Evolutionary conservation across 208 protist species (phyloP), one percentile per base, ranked within the genome.

Genomic region (Crithidia expoeki): DNA sequence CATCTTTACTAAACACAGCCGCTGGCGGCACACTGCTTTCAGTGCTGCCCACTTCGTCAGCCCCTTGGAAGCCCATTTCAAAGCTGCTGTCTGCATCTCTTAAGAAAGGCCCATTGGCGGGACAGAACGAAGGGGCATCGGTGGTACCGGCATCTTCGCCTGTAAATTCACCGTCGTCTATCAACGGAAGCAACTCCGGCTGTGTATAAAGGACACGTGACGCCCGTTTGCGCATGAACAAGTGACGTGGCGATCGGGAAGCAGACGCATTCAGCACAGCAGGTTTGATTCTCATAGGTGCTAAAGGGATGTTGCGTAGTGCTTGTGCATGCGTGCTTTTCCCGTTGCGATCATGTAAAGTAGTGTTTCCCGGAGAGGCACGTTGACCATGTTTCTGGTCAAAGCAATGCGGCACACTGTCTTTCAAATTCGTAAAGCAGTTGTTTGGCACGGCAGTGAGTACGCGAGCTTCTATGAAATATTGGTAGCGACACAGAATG

Each of bases 401-500:
- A 14, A 5, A 12, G 42, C n/a, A 17, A 4, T 47, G 14, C 16
- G 42, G 3, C 42, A 17, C 2, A 4, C 47, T 52, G 47, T 16
- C 2, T 14, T 30, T 28, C 21, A 23, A 10, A 17, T 28, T 28
- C 4, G 47, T 32, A 34, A 69, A 69, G 12, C n/a, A 36, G 27
- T 34, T 46, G 7, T 33, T 4, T 12, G 52, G 19, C 10, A 64
- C 36, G 4, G 47, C 49, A 4, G 72, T 71, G 47, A 76, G 63
- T 19, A 76, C 56, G 33, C 55, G 72, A 2, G 72, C 72, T 7
- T 70, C 36, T 1, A 71, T 59, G 9, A 57, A 7, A 30, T 76
- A 76, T 30, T 66, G 40, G 36, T 76, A 76, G 0, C 72, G 72
- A 34, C 72, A 76, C 28, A 64, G 21, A 36, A 68, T 27, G 21